Percentiles rank a stretch among this genome's conserved stretches.
Conservation (phyloP, 2,329 filamentous ascomycete genomes). For the Colletotrichum zoysiae region DNA sequence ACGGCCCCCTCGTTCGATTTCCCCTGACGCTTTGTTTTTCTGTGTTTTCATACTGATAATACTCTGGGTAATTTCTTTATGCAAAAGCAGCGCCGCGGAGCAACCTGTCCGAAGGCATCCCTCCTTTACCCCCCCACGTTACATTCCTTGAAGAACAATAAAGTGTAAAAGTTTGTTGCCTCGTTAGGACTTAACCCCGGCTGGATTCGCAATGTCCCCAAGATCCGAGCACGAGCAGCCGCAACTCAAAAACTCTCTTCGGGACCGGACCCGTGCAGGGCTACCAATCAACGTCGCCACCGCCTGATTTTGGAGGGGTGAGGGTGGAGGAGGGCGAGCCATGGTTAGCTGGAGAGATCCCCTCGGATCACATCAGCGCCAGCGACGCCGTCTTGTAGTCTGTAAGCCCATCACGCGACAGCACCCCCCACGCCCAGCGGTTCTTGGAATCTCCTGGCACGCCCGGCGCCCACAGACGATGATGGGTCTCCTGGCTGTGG, state of each 20-base stretch:
- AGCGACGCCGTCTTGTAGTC: neutral
- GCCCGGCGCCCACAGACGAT: neutral
- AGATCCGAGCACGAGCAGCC: neutral
- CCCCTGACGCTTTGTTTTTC: neutral
- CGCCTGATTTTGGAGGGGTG: neutral
- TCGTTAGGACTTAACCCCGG: neutral
- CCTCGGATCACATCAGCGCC: slow-evolving; percentile 2
- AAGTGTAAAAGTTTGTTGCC: neutral
- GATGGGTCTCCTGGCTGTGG: neutral
- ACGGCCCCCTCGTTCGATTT: neutral
- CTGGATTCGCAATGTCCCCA: neutral
- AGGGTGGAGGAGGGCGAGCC: neutral
- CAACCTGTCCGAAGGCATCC: neutral
- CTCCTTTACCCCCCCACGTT: neutral
- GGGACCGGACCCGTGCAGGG: neutral
- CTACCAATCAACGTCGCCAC: neutral
- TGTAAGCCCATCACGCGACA: neutral
- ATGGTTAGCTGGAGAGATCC: neutral
- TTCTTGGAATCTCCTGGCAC: neutral
- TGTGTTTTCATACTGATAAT: neutral
- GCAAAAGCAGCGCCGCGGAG: neutral
- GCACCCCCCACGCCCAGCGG: neutral
- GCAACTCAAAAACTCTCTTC: neutral
- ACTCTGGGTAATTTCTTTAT: neutral
- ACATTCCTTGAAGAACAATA: neutral